Base-by-base conservation (phyloP, 495 filamentous ascomycete genomes). In the Astrothelium macrocarpum region DNA sequence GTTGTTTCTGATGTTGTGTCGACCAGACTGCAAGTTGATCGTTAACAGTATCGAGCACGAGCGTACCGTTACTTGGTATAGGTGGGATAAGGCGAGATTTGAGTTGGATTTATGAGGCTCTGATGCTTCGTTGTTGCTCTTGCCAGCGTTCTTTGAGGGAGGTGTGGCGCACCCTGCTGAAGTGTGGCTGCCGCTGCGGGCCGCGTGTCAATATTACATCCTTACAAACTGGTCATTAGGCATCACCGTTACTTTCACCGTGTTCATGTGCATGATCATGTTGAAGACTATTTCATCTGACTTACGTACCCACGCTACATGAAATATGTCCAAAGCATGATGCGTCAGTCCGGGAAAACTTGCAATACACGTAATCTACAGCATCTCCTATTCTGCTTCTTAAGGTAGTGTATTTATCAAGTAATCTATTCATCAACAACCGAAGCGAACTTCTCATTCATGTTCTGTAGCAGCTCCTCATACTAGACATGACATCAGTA, bases 381-480 rank as follows among this genome's bases (percentile, higher is more conserved):
- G 25, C 25, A 29, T 2, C 9, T 29, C 49, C 20, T 20, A 26
- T 29, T 25, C 10, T 25, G 7, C 3, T 9, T 2, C 26, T 11
- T 29, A 10, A 56, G 11, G 9, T 29, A 28, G 9, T 3, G 7
- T 25, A 9, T 29, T 29, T 9, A 12, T 16, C 25, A 28, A 56
- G 5, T 29, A n/a, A 16, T 29, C 80, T 89, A 98, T 82, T 97
- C 94, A 76, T 98, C 94, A 69, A 86, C 82, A 59, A 97, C 90
- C 14, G 89, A 84, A 23, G 95, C 95, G 77, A 97, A 98, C 75
- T 95, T 91, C 76, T 98, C 95, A 63, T 87, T 84, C 92, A 98
- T 91, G 64, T 82, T 81, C 77, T 95, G 90, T 69, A 90, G 80
- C 69, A 97, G 81, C 70, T 86, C 87, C 81, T 98, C 94, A 74